Evolutionary conservation across 768 basidiomycete genomes (phyloP).

Genomic region (Kwoniella mangroviensis): DNA sequence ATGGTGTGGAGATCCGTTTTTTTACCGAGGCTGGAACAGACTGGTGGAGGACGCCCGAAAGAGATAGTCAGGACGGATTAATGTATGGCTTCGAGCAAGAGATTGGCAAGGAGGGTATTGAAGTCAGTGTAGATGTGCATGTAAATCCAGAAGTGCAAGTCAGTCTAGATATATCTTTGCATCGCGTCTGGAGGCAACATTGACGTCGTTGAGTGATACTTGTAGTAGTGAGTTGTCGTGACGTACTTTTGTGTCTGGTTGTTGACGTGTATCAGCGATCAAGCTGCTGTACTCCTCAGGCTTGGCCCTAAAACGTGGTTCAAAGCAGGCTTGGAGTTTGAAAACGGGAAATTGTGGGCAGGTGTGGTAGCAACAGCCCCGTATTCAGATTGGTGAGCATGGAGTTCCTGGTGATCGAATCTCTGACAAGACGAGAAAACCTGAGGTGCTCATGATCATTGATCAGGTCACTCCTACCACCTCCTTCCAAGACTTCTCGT

Average conservation of each 20-base stretch:
- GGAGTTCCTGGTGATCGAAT: not conserved
- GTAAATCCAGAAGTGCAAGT: constrained; percentile 22
- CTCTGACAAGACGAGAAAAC: not conserved
- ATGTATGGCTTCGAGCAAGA: constrained; percentile 15
- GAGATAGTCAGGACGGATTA: constrained; percentile 16
- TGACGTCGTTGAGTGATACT: not conserved
- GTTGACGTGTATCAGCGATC: constrained; percentile 32
- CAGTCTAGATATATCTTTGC: constrained; percentile 1
- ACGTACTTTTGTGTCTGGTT: not conserved
- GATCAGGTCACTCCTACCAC: constrained; percentile 3
- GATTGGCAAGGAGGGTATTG: constrained; percentile 24
- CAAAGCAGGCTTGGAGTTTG: constrained; percentile 44
- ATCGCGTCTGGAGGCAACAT: not conserved
- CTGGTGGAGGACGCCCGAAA: constrained; percentile 24
- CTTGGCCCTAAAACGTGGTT: constrained; percentile 32
- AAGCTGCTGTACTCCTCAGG: constrained; percentile 42
- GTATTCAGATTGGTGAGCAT: constrained; percentile 46
- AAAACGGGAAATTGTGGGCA: constrained; percentile 34
- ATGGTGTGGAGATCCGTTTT: constrained; percentile 9
- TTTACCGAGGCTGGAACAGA: constrained; percentile 14
- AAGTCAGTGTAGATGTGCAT: constrained; percentile 27
- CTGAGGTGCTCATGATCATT: not conserved
- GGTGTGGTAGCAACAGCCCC: constrained; percentile 38
- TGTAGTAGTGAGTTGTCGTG: not conserved
- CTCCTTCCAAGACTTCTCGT: constrained; percentile 4